Evolutionary conservation across 2,329 filamentous ascomycete genomes (phyloP), one percentile per base, ranked within the genome.

Genomic region (Trichoderma asperellum): DNA sequence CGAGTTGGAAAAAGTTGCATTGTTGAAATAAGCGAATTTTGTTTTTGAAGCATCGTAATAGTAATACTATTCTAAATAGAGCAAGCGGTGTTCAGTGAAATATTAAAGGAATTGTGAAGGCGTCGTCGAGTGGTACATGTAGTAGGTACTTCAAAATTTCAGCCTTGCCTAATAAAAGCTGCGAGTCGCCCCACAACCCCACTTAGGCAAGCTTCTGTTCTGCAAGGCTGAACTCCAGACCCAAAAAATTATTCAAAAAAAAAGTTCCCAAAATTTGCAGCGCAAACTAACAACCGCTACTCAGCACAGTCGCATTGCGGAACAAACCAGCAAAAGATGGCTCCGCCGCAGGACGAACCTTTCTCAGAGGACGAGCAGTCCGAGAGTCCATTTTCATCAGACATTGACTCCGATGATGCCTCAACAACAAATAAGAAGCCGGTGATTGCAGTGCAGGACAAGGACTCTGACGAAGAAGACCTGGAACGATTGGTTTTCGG

Each of bases 401-500:
- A 77, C 14, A 69, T 71, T 55, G 77, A 76, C 27, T 77, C 75
- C 34, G 76, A 70, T 21, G 56, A 77, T 37, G 76, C 77, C 16
- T 59, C 71, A 69, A 37, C 53, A 35, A 57, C 40, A 43, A 16
- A 40, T 35, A 56, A 70, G 66, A 68, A 69, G 47, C 66, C 59
- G 4, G 60, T 68, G 24, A 72, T 73, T 68, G 74, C 69, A 69
- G 73, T 80, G 65, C 79, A 77, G 67, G 90, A 92, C 62, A 96
- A 95, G 77, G 93, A 97, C 77, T 89, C 89, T 16, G 89, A 92
- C 64, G 94, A 97, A 79, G 89, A 91, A 76, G 93, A 95, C 77
- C 88, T 97, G 35, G 95, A 97, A 82, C 88, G 90, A 73, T 83
- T 97, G 71, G 92, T 99, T 4, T 92, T 99, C 71, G 96, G 96